Percentiles rank a stretch among this genome's conserved stretches.
Evolutionary conservation across 805 yeast genomes (phyloP).

Genomic region (Torulaspora maleeae): DNA sequence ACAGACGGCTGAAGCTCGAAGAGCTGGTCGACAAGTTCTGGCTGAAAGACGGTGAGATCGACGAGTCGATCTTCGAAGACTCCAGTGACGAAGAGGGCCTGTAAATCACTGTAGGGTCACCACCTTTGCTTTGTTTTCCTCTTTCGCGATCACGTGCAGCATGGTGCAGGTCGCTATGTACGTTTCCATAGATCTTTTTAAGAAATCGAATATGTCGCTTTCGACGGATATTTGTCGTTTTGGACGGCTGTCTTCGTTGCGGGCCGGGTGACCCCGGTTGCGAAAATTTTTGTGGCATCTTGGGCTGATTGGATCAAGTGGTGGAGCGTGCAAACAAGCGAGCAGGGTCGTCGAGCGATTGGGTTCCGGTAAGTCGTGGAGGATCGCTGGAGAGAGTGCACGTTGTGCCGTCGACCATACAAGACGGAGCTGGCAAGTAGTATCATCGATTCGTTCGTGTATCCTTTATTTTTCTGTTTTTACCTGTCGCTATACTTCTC

Average conservation of each 20-base stretch:
- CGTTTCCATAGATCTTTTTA: no score
- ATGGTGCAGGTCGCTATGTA: background rate
- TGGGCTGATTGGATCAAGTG: no score
- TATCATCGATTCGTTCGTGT: constrained; percentile 1
- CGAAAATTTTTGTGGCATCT: no score
- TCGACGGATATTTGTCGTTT: no score
- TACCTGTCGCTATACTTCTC: constrained; percentile 2
- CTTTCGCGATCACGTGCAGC: background rate
- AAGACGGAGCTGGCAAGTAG: constrained; percentile 1
- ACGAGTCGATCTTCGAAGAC: constrained; percentile 31
- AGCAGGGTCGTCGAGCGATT: no score
- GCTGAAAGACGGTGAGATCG: constrained; percentile 25
- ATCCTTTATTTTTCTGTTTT: constrained; percentile 4
- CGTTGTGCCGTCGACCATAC: background rate
- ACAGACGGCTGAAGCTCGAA: constrained; percentile 9
- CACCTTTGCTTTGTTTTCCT: no score
- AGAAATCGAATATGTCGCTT: no score
- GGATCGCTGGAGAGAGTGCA: background rate
- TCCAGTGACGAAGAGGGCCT: constrained; percentile 31
- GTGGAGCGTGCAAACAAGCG: no score
- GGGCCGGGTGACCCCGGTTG: no score
- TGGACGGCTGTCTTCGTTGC: no score
- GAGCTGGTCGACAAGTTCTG: constrained; percentile 25
- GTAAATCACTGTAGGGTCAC: no score
- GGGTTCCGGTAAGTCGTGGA: no score